A percentile compares a stretch with the other conserved stretches of the same genome.
These are phyloP conservation scores for Phialophora expanda DNA, from an alignment of 2,329 filamentous ascomycete species.

Conservation along the genomic window DNA sequence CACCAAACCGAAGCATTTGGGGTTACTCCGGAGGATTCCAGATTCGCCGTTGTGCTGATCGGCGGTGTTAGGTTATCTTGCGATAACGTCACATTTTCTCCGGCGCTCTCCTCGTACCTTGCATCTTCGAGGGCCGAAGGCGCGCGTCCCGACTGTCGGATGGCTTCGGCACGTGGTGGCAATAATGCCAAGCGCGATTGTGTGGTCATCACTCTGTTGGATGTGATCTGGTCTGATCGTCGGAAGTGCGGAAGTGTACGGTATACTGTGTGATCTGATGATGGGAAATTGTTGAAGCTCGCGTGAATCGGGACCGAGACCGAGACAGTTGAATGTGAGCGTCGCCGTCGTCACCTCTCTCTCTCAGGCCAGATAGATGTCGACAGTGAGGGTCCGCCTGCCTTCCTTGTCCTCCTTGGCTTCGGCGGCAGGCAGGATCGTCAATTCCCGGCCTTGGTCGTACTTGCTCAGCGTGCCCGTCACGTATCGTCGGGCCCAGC, in stretches of 20 bases:
- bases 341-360: background rate
- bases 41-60: background rate
- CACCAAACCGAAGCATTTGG: too few species aligned
- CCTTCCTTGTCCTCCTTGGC: slow-evolving; percentile 25
- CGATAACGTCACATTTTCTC: background rate
- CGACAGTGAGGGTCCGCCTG: slow-evolving; percentile 26
- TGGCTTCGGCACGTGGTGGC: background rate
- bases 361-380: slow-evolving; percentile 28
- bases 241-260: background rate
- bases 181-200: background rate
- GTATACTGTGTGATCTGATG: background rate
- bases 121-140: background rate
- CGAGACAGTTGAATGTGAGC: background rate
- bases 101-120: background rate
- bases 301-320: background rate
- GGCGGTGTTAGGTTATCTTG: background rate
- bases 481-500: slow-evolving; percentile 31
- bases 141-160: background rate
- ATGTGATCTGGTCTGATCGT: background rate
- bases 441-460: slow-evolving; percentile 20
- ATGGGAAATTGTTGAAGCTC: background rate
- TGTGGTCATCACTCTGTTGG: background rate
- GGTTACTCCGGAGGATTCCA: background rate
- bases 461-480: slow-evolving; percentile 25
- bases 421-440: slow-evolving; percentile 20